A percentile compares a stretch with the other conserved stretches of the same genome.
These are phyloP conservation scores for Aspergillus texensis DNA, from an alignment of 2,329 filamentous ascomycete species.

Conservation along the genomic window DNA sequence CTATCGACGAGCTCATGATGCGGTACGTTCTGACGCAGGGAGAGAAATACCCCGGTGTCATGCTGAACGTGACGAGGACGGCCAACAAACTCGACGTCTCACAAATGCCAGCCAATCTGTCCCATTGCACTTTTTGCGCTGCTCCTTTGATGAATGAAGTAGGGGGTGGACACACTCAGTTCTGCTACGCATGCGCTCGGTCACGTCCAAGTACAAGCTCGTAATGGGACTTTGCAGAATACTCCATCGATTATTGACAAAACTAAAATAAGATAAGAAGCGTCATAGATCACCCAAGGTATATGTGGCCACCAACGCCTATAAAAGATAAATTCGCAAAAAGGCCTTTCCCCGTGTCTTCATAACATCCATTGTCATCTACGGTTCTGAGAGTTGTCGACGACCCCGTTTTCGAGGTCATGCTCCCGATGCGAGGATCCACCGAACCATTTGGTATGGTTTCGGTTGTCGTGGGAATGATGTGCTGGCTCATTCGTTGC, in stretches of 20 bases:
- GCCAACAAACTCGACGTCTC: constrained; percentile 72
- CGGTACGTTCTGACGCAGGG: constrained; percentile 89
- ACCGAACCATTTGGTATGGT: constrained; percentile 33
- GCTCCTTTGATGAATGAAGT: constrained; percentile 64
- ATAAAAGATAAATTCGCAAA: not conserved
- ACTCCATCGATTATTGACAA: not conserved
- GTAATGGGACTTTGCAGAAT: constrained; percentile 19
- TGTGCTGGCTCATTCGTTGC: constrained; percentile 28
- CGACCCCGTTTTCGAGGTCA: constrained; percentile 35
- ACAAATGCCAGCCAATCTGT: constrained; percentile 32
- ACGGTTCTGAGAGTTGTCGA: constrained; percentile 23
- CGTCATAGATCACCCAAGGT: not conserved
- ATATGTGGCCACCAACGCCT: not conserved
- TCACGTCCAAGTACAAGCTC: constrained; percentile 35
- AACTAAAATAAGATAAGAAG: constrained; percentile 10
- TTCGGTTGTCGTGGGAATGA: constrained; percentile 25
- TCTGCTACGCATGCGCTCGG: constrained; percentile 50
- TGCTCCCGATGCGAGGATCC: constrained; percentile 28
- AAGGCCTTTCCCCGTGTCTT: not conserved
- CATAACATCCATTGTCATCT: constrained; percentile 10
- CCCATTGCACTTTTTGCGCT: constrained; percentile 68
- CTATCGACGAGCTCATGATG: constrained; percentile 87
- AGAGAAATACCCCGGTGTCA: constrained; percentile 82
- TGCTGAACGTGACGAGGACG: constrained; percentile 93
- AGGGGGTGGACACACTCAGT: constrained; percentile 53